Base-by-base conservation (phyloP, 148 eudicot species). In the Rhododendron ovatum region DNA sequence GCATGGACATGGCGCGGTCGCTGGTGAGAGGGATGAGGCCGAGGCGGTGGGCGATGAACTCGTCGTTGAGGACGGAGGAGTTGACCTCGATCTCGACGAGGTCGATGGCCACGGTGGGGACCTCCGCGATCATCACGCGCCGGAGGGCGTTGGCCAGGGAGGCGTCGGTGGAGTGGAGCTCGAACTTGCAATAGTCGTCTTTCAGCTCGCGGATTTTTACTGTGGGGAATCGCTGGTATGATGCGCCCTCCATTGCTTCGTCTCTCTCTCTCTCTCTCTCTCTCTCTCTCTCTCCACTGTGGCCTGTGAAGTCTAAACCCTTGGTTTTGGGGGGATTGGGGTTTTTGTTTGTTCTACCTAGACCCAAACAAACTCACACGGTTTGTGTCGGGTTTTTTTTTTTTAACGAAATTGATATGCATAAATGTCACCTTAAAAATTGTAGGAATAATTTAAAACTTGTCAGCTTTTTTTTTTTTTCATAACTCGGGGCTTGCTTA, bases 11-110 rank as follows among this genome's bases (percentile, higher is more conserved):
- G 30, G 99, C 99, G 0, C 96, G 90, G 3, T 97, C 98, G 50
- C 95, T 93, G 45, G 93, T 92, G 43, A 97, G 92, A 0, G 99
- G 99, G 37, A 97, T 90, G 47, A 97, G 94, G 2, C 99, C 99
- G 6, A 96, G 91, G 2, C 98, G 90, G 69, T 95, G 99, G 5
- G 99, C 96, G 22, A 97, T 93, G 85, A 95, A 97, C 93, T 97
- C 99, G 89, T 97, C 98, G 90, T 91, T 93, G n/a, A 95, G 93
- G 2, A 97, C 98, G 1, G 99, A 95, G 0, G 98, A 97, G 81
- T 97, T 97, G 3, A 95, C 95, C 90, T 97, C 99, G 87, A 95
- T 97, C 86, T 97, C 99, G 18, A 97, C 99, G 1, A 97, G 88
- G 84, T 97, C 99, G 53, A 97, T 94, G 53, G 98, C 98, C 63